These are phyloP conservation scores for Kuraishia cidri DNA, from an alignment of 805 yeast species.

Conservation along the genomic window DNA sequence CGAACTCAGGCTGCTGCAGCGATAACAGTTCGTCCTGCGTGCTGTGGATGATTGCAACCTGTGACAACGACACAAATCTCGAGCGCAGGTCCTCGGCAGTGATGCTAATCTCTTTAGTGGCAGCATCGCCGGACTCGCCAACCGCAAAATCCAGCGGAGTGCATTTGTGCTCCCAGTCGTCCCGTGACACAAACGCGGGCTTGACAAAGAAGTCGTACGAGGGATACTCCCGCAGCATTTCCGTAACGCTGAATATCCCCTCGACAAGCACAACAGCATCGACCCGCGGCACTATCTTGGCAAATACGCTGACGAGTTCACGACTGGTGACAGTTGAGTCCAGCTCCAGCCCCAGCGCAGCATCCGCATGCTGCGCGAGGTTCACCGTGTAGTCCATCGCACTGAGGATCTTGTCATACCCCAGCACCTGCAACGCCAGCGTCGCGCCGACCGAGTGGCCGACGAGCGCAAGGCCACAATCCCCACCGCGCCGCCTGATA, in stretches of 20 bases:
- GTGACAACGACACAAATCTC: slow-evolving; percentile 5
- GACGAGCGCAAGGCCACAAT: slow-evolving; percentile 23
- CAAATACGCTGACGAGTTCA: not conserved
- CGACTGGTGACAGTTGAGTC: not conserved
- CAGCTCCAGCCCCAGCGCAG: not conserved
- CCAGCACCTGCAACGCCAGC: slow-evolving; percentile 35
- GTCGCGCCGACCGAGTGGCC: slow-evolving; percentile 88
- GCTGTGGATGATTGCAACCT: slow-evolving; percentile 47
- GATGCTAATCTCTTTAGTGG: not conserved
- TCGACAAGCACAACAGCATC: slow-evolving; percentile 37
- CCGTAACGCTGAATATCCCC: slow-evolving; percentile 56
- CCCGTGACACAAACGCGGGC: slow-evolving; percentile 37
- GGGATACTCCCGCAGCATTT: slow-evolving; percentile 53
- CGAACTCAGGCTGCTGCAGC: slow-evolving; percentile 33
- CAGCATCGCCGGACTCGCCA: slow-evolving; percentile 4
- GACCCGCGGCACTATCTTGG: slow-evolving; percentile 9
- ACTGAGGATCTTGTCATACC: no score
- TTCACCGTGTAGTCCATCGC: no score
- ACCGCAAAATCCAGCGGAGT: slow-evolving; percentile 7
- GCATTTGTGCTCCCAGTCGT: slow-evolving; percentile 9
- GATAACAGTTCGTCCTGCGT: slow-evolving; percentile 57
- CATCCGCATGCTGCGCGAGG: no score
- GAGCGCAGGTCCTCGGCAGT: not conserved
- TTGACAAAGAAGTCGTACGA: slow-evolving; percentile 44
- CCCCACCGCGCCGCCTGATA: slow-evolving; percentile 11